Conservation (phyloP, 2,329 filamentous ascomycete species). For the Alternaria atra region DNA sequence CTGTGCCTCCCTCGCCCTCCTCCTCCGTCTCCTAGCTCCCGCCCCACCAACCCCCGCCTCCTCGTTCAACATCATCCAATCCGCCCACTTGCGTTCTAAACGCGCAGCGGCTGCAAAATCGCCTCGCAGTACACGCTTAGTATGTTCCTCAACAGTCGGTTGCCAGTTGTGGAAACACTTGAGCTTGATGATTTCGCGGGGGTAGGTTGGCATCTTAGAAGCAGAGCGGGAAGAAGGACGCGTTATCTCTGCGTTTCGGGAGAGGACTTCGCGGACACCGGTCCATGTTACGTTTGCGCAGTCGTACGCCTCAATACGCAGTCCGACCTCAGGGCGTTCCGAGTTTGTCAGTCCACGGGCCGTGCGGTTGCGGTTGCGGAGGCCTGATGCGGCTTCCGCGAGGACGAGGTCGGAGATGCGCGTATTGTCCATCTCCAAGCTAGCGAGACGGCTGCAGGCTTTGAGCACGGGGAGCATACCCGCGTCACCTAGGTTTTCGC, state of each 20-base stretch:
- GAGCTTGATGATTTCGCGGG: slow-evolving; percentile 80
- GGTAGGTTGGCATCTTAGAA: slow-evolving; percentile 63
- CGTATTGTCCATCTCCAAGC: slow-evolving; percentile 91
- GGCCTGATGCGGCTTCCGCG: slow-evolving; percentile 82
- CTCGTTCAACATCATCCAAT: slow-evolving; percentile 92
- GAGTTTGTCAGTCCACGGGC: slow-evolving; percentile 43
- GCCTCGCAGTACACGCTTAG: slow-evolving; percentile 80
- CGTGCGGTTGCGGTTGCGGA: slow-evolving; percentile 70
- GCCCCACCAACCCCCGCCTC: slow-evolving; percentile 75
- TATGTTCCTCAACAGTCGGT: slow-evolving; percentile 93
- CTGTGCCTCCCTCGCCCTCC: slow-evolving; percentile 83
- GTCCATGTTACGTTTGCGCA: slow-evolving; percentile 93
- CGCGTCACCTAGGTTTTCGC: slow-evolving; percentile 81
- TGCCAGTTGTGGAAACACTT: slow-evolving; percentile 98
- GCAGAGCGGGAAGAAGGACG: slow-evolving; percentile 53
- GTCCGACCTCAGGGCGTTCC: slow-evolving; percentile 61
- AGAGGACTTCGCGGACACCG: slow-evolving; percentile 85
- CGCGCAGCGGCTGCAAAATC: slow-evolving; percentile 77
- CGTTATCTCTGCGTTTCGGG: slow-evolving; percentile 79
- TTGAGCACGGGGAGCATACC: slow-evolving; percentile 87
- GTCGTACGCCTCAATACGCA: slow-evolving; percentile 87
- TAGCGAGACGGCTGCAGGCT: slow-evolving; percentile 73
- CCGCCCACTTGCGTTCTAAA: slow-evolving; percentile 90
- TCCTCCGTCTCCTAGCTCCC: slow-evolving; percentile 73
- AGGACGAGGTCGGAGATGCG: slow-evolving; percentile 86